phyloP scores from a whole-genome alignment of 148 eudicot genomes.

The Rhododendron ferrugineum region DNA sequence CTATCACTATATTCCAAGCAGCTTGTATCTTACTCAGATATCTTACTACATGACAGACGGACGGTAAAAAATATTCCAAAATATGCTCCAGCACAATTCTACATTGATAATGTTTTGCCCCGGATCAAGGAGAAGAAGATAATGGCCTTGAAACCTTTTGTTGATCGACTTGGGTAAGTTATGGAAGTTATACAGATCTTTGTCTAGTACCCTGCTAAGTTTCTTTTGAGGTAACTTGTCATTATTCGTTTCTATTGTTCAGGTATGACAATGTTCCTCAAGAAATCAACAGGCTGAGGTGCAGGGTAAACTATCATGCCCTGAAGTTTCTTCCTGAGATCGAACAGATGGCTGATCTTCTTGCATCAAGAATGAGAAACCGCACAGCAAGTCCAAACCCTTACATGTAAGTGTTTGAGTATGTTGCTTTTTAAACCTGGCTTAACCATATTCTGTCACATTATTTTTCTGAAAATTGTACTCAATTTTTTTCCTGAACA shows the following conservation, averaged over 20 bases:
- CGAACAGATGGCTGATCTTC: slow-evolving; percentile 84
- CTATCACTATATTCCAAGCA: not conserved
- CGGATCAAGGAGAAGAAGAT: slow-evolving; percentile 97
- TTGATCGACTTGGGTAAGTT: slow-evolving; percentile 97
- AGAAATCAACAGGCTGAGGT: slow-evolving; percentile 87
- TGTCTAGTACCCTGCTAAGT: not conserved
- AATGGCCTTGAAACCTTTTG: slow-evolving; percentile 97
- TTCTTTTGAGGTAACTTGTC: not conserved
- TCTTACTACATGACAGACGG: slow-evolving; percentile 51
- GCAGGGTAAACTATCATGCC: slow-evolving; percentile 97
- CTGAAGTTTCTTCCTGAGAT: slow-evolving; percentile 94
- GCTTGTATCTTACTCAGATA: not conserved
- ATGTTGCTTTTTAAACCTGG: not conserved
- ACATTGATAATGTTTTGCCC: slow-evolving; percentile 97
- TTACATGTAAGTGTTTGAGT: slow-evolving; percentile 55
- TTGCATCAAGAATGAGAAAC: slow-evolving; percentile 94
- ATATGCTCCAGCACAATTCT: slow-evolving; percentile 93
- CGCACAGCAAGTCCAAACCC: slow-evolving; percentile 82
- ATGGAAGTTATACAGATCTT: not conserved
- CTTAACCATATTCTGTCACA: not conserved
- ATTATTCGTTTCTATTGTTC: slow-evolving; percentile 13
- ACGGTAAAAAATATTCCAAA: slow-evolving; percentile 97
- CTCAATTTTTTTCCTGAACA: slow-evolving; percentile 25
- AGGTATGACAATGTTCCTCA: slow-evolving; percentile 97
- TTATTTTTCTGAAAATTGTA: not conserved